Conservation (phyloP, 257 asterid species). For the Ajuga chamaepitys region DNA sequence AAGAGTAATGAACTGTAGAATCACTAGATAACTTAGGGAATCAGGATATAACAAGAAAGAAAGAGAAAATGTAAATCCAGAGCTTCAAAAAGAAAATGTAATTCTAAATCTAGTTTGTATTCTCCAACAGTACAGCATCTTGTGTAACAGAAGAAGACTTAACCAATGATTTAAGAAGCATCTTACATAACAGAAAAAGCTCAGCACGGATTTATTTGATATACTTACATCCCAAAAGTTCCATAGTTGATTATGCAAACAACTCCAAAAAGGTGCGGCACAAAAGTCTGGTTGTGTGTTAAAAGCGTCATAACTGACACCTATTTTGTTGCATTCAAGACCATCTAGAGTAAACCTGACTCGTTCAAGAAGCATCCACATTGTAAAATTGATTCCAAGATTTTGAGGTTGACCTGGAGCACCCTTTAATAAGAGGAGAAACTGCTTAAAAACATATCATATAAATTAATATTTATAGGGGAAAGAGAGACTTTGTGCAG, state of each 20-base stretch:
- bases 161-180: neutral
- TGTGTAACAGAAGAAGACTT: neutral
- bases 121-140: neutral
- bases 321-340: constrained; percentile 89
- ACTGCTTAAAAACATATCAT: neutral
- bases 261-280: constrained; percentile 89
- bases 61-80: too few species aligned
- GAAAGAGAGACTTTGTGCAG: too few species aligned
- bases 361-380: constrained; percentile 99
- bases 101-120: neutral
- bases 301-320: constrained; percentile 74
- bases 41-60: neutral
- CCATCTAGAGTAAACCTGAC: constrained; percentile 91
- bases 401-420: constrained; percentile 74
- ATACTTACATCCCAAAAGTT: constrained; percentile 91
- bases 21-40: neutral
- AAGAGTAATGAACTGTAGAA: neutral
- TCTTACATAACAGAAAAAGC: neutral
- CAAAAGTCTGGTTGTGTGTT: constrained; percentile 84
- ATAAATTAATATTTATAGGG: too few species aligned
- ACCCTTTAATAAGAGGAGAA: constrained; percentile 43
- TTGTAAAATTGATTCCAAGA: constrained; percentile 77
- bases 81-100: too few species aligned
- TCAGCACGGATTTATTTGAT: neutral
- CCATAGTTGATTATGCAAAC: constrained; percentile 96